Percentiles rank a stretch among this genome's conserved stretches.
phyloP scores from a whole-genome alignment of 2,329 filamentous ascomycete genomes.

The Exutisphaerella laricina region DNA sequence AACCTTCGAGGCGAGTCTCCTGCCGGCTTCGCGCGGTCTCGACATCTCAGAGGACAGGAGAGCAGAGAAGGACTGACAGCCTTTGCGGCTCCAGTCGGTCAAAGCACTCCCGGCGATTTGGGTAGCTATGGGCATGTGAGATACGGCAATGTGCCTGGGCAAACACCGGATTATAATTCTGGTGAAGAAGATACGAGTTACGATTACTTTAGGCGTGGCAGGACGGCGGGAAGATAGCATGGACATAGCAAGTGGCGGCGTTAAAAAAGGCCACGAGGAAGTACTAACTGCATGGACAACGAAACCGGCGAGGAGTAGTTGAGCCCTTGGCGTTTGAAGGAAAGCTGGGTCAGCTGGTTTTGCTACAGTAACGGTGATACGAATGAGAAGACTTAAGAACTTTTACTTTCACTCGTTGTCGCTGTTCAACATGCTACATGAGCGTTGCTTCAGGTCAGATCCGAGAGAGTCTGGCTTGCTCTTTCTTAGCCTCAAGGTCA shows the following conservation, averaged over 20 bases:
- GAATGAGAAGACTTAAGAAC: too few species aligned
- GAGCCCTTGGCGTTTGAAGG: neutral
- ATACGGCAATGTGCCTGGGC: conserved; percentile 20
- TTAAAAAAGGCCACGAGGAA: neutral
- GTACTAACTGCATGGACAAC: neutral
- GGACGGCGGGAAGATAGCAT: conserved; percentile 15
- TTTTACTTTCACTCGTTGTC: too few species aligned
- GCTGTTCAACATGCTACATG: too few species aligned
- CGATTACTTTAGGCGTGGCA: conserved; percentile 35
- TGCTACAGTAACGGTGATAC: neutral
- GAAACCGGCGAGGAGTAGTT: conserved; percentile 4
- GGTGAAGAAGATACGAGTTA: conserved; percentile 35
- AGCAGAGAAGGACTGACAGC: conserved; percentile 20
- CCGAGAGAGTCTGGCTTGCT: too few species aligned
- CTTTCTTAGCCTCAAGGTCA: too few species aligned
- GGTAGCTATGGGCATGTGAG: conserved; percentile 30
- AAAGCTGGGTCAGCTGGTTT: too few species aligned
- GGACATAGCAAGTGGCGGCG: neutral
- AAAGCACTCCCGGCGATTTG: conserved; percentile 13
- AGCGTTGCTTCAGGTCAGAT: too few species aligned
- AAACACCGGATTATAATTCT: conserved; percentile 27
- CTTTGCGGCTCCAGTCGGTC: conserved; percentile 16
- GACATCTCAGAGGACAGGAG: conserved; percentile 16
- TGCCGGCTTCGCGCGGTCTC: conserved; percentile 14
- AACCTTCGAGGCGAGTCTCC: conserved; percentile 41